Evolutionary conservation across 2,329 filamentous ascomycete species (phyloP).

Genomic region (Monosporascus sp.): DNA sequence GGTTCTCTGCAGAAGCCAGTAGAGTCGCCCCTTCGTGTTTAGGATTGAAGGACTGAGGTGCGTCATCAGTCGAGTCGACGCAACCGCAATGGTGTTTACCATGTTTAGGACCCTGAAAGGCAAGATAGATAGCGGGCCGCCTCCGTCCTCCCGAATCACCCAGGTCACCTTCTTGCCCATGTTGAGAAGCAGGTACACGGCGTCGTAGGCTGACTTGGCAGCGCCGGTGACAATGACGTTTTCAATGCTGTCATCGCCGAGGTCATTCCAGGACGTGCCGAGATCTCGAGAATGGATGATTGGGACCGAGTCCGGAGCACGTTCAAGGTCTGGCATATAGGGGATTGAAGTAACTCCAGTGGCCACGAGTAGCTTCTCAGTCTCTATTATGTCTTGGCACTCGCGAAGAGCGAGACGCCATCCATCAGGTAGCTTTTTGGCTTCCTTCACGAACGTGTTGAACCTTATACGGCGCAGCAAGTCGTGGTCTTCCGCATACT

Average conservation of each 20-base stretch:
- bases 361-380: constrained; percentile 26
- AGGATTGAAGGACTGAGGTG: constrained; percentile 18
- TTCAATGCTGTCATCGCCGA: constrained; percentile 7
- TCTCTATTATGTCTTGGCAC: constrained; percentile 9
- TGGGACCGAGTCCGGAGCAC: constrained; percentile 9
- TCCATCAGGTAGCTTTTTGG: constrained; percentile 8
- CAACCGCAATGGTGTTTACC: constrained; percentile 16
- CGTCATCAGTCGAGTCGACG: constrained; percentile 17
- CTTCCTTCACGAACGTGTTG: constrained; percentile 17
- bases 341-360: constrained; percentile 26
- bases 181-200: constrained; percentile 19
- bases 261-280: constrained; percentile 11
- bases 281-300: constrained; percentile 19
- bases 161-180: constrained; percentile 21
- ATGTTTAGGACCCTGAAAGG: constrained; percentile 15
- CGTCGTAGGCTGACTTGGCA: constrained; percentile 23
- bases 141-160: constrained; percentile 20
- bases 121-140: constrained; percentile 15
- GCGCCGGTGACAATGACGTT: constrained; percentile 18
- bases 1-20: constrained; percentile 13
- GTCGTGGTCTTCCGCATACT: constrained; percentile 20
- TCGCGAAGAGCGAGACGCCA: constrained; percentile 13
- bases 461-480: constrained; percentile 20
- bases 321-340: constrained; percentile 14
- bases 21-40: constrained; percentile 11